These are phyloP conservation scores for Salvia miltiorrhiza DNA, from an alignment of 257 asterid species.

Conservation along the genomic window DNA sequence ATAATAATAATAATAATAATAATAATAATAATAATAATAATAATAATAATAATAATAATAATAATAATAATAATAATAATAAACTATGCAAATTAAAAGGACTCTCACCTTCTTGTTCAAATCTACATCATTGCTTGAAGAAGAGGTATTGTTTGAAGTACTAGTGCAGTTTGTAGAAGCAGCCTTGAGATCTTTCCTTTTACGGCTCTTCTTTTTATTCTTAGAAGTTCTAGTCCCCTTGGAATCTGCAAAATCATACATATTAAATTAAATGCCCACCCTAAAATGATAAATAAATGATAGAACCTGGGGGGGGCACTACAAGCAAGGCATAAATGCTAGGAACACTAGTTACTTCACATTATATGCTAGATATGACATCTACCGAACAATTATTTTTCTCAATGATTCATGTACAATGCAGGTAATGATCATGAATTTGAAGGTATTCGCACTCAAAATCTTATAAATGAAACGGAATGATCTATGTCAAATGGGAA, in stretches of 20 bases:
- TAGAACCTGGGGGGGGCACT: not conserved
- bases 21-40: too few species aligned
- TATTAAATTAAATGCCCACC: constrained; percentile 15
- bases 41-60: too few species aligned
- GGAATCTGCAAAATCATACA: constrained; percentile 50
- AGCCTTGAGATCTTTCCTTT: constrained; percentile 75
- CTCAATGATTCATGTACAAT: not conserved
- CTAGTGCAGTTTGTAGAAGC: constrained; percentile 41
- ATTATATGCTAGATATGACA: not conserved
- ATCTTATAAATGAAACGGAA: not conserved
- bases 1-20: too few species aligned
- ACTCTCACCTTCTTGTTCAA: constrained; percentile 50
- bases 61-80: too few species aligned
- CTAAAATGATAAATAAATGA: constrained; percentile 4
- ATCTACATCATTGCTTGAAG: constrained; percentile 43
- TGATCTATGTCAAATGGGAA: not conserved
- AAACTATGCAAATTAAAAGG: constrained; percentile 10
- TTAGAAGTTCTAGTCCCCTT: constrained; percentile 56
- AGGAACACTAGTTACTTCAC: not conserved
- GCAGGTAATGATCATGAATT: not conserved
- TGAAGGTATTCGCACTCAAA: not conserved
- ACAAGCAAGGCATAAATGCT: not conserved
- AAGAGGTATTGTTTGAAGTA: constrained; percentile 39
- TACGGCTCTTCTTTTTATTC: constrained; percentile 80
- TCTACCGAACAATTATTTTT: not conserved